These are phyloP conservation scores for Penicillium coffeae DNA, from an alignment of 495 filamentous ascomycete genomes.

Conservation along the genomic window DNA sequence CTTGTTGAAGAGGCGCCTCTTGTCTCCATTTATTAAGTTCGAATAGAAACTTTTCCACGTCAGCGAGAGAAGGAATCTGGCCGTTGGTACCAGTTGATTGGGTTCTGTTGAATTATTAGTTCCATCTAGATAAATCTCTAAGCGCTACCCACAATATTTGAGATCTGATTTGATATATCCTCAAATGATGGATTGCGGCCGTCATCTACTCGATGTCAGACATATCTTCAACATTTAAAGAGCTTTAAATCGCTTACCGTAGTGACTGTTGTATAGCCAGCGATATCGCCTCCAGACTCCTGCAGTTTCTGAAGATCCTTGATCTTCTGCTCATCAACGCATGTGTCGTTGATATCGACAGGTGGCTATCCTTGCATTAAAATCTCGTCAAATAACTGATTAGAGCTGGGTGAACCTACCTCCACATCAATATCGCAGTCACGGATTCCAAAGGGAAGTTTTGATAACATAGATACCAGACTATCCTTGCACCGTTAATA, in stretches of 20 bases:
- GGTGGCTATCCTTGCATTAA: conserved; percentile 2
- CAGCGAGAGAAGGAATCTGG: conserved; percentile 3
- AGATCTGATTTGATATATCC: conserved; percentile 9
- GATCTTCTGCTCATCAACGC: conserved; percentile 7
- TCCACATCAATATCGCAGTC: conserved; percentile 11
- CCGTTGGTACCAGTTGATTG: conserved; percentile 6
- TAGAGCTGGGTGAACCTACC: background rate
- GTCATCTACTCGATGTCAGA: conserved; percentile 5
- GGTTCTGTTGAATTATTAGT: conserved; percentile 6
- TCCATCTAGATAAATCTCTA: background rate
- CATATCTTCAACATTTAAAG: conserved; percentile 4
- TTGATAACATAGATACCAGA: conserved; percentile 4
- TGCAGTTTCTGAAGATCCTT: conserved; percentile 1
- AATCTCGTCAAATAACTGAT: background rate
- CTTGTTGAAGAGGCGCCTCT: conserved; percentile 1
- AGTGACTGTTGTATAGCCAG: background rate
- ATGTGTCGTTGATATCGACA: conserved; percentile 11
- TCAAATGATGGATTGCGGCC: conserved; percentile 11
- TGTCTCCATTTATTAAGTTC: conserved; percentile 10
- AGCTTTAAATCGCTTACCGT: background rate
- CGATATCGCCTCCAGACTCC: background rate
- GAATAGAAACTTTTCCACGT: conserved; percentile 6
- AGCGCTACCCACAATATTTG: conserved; percentile 6
- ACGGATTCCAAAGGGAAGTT: conserved; percentile 13
- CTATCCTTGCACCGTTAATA: background rate